phyloP scores from a whole-genome alignment of 768 basidiomycete species.

The Serendipita sp. region DNA sequence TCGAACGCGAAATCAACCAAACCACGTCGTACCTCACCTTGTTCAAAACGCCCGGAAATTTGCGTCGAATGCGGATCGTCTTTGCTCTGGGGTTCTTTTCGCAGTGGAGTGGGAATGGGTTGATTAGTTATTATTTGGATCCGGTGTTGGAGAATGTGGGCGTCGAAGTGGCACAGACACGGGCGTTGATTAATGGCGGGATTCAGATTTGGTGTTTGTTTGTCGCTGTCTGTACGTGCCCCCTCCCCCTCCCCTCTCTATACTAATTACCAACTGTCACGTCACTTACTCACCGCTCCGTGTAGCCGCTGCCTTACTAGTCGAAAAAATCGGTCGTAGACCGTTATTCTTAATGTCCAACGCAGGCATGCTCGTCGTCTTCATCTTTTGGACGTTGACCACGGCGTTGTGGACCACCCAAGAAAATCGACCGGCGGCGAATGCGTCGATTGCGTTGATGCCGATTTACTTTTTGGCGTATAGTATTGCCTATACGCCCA shows the following conservation, averaged over 20 bases:
- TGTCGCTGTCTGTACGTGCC: conserved; percentile 23
- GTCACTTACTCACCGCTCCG: no score
- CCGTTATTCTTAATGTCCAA: conserved; percentile 52
- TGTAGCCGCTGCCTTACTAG: conserved; percentile 41
- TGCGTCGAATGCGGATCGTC: conserved; percentile 50
- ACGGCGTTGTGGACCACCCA: conserved; percentile 24
- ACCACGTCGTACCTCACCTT: conserved; percentile 36
- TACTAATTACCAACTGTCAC: not conserved
- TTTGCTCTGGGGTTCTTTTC: conserved; percentile 52
- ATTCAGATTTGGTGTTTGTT: conserved; percentile 52
- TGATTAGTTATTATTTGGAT: conserved; percentile 32
- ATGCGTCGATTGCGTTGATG: conserved; percentile 46
- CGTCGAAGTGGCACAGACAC: conserved; percentile 34
- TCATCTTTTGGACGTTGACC: conserved; percentile 38
- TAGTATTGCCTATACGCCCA: conserved; percentile 52
- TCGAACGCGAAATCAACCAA: conserved; percentile 41
- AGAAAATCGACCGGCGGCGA: conserved; percentile 19
- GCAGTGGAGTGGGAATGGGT: conserved; percentile 36
- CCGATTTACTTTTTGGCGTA: conserved; percentile 76
- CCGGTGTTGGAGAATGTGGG: conserved; percentile 50
- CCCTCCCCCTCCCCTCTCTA: not conserved
- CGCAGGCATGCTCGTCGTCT: conserved; percentile 41
- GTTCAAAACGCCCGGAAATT: conserved; percentile 48
- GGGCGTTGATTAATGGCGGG: conserved; percentile 44
- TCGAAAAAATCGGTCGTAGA: conserved; percentile 53